Evolutionary conservation across 768 basidiomycete genomes (phyloP), one percentile per base, ranked within the genome.

Genomic region (Phaeolepiota aurea): DNA sequence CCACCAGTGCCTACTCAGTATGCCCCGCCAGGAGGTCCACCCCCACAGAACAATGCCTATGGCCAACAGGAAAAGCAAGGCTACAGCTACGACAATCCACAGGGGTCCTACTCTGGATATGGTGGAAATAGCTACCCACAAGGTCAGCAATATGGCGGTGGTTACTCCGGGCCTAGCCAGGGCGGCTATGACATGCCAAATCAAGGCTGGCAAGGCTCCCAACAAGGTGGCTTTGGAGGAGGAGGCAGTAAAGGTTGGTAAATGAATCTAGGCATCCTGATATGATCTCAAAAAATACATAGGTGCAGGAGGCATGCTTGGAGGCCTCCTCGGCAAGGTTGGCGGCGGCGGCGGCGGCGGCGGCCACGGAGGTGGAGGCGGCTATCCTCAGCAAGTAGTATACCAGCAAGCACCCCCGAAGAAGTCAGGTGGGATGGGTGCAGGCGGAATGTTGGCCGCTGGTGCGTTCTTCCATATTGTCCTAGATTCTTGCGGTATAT

Each of bases 371-470:
- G 51, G 63, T 22, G 54, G 53, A 13, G 50, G 56, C 38, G 9
- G 7, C 7, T 39, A 36, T n/a, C 58, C 57, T 38, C 58, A 50
- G 39, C 53, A 51, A 32, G 57, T 57, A 9, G 53, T 61, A 1
- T 67, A 71, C 28, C 55, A 66, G 34, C 54, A 62, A 35, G 51
- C 55, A 12, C n/a, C n/a, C 33, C 66, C 61, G 5, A 66, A 70
- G 56, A 74, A 66, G 50, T 59, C 55, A 4, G 54, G 51, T 30
- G 76, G 76, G 7, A 59, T 64, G 30, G 76, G 77, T 10, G 58
- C 71, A 59, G 78, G 79, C 19, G 62, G 66, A 19, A 58, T 64
- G 25, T 37, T 72, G 3, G 51, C 64, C 40, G 69, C 67, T 36
- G 76, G 74, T 77, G 37, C 36, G 66, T 49, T n/a, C 14, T 21